Evolutionary conservation across 306 rosid species (phyloP).

Genomic region (Gynostemma pentaphyllum): DNA sequence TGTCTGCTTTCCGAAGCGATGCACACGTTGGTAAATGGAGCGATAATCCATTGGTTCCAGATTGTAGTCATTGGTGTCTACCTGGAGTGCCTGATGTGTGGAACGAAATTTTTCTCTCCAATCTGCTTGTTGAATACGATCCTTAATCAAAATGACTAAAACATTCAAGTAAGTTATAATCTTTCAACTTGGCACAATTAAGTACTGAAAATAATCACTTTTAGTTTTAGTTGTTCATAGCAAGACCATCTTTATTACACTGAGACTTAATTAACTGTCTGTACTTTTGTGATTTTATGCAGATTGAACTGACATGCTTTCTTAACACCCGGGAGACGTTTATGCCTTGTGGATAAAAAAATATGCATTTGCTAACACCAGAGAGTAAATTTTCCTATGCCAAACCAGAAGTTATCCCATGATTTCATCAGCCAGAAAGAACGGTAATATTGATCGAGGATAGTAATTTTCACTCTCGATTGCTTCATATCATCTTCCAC

Average conservation of each 20-base stretch:
- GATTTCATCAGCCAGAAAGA: not conserved
- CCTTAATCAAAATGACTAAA: conserved; percentile 8
- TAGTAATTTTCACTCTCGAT: not conserved
- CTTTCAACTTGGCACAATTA: not conserved
- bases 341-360: not conserved
- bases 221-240: not conserved
- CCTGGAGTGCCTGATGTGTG: conserved; percentile 99
- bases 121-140: conserved; percentile 23
- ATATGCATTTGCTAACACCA: not conserved
- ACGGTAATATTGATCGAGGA: not conserved
- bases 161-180: conserved; percentile 3
- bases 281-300: not conserved
- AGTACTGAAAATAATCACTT: not conserved
- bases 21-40: conserved; percentile 83
- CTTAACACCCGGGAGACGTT: not conserved
- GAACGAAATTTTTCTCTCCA: conserved; percentile 75
- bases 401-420: no score
- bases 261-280: not conserved
- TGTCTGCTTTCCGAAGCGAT: conserved; percentile 71
- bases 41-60: conserved; percentile 62
- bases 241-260: not conserved
- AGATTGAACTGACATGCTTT: not conserved
- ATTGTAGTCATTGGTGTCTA: conserved; percentile 98
- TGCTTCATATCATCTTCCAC: not conserved
- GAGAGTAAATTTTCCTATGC: not conserved